Evolutionary conservation across 768 basidiomycete genomes (phyloP).

Genomic region (Serendipita sp.): DNA sequence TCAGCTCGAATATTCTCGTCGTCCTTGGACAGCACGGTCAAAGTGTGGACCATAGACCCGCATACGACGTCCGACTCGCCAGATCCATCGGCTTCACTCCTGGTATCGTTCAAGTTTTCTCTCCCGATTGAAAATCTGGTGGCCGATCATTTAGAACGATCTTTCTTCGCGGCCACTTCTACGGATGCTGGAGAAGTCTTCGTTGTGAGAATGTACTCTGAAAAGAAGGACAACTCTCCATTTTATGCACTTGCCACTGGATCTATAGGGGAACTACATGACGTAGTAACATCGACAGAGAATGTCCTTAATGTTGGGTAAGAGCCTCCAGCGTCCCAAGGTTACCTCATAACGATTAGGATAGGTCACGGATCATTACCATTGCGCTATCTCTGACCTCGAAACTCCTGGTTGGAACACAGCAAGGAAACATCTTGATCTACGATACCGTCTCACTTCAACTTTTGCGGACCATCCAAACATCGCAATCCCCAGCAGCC

Average conservation of each 20-base stretch:
- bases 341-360: conserved; percentile 2
- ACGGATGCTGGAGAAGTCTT: conserved; percentile 42
- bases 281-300: not conserved
- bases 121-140: conserved; percentile 50
- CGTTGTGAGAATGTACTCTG: conserved; percentile 42
- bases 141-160: conserved; percentile 72
- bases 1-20: conserved; percentile 62
- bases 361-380: conserved; percentile 40
- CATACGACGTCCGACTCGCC: not conserved
- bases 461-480: conserved; percentile 60
- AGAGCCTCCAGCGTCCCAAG: conserved; percentile 13
- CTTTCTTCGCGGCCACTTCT: conserved; percentile 71
- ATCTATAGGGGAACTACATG: not conserved
- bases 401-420: conserved; percentile 68
- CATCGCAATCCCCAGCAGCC: conserved; percentile 15
- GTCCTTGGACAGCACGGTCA: conserved; percentile 79
- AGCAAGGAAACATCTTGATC: conserved; percentile 51
- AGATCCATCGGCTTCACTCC: conserved; percentile 34
- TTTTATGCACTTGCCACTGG: not conserved
- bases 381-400: conserved; percentile 66
- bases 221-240: conserved; percentile 22
- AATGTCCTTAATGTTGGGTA: conserved; percentile 52
- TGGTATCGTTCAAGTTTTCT: conserved; percentile 82
- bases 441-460: conserved; percentile 89
- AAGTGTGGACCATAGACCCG: conserved; percentile 30